Base-by-base conservation (phyloP, 768 basidiomycete genomes). In the Calocera viscosa region DNA sequence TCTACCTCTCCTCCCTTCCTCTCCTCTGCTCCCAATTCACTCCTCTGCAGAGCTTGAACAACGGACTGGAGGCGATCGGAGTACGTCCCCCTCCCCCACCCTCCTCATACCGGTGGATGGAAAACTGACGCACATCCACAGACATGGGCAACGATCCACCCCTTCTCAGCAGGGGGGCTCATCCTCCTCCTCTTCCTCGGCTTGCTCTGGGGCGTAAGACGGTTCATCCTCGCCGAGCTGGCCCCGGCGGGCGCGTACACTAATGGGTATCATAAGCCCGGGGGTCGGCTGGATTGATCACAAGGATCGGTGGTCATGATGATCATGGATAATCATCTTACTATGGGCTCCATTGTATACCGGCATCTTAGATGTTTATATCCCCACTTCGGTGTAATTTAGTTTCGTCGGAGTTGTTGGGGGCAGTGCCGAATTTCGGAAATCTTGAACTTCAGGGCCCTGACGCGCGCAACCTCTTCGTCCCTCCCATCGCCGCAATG, bases 251-350 rank as follows among this genome's bases (percentile, higher is more conserved):
- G 53, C 22, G 14, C 53, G 10, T 60, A 60, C 30, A 7, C 53
- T 10, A 60, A 60, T 26, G 53, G 53, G 19, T 60, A 60, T 19
- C 53, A 60, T 22, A 60, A 60, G 53, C 53, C 53, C 10, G 53
- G 30, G 19, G 53, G 26, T 32, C 53, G 53, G 10, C 30, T 60
- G 8, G 53, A 60, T 22, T 60, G 19, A 60, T 28, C 30, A 47
- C 11, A 10, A 40, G 39, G 14, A 49, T 49, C 24, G n/a, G n/a
- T n/a, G n/a, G n/a, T n/a, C n/a, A n/a, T n/a, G n/a, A n/a, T n/a
- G n/a, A n/a, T n/a, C n/a, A n/a, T n/a, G n/a, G n/a, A n/a, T n/a
- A n/a, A 19, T 19, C 5, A 8, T 19, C 43, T 19, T 17, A 47
- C 24, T 5, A 47, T 8, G 5, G 43, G n/a, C n/a, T 47, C 19